A percentile compares a stretch with the other conserved stretches of the same genome.
Evolutionary conservation across 2,329 filamentous ascomycete genomes (phyloP).

Genomic region (Ceratocystis ficicola): DNA sequence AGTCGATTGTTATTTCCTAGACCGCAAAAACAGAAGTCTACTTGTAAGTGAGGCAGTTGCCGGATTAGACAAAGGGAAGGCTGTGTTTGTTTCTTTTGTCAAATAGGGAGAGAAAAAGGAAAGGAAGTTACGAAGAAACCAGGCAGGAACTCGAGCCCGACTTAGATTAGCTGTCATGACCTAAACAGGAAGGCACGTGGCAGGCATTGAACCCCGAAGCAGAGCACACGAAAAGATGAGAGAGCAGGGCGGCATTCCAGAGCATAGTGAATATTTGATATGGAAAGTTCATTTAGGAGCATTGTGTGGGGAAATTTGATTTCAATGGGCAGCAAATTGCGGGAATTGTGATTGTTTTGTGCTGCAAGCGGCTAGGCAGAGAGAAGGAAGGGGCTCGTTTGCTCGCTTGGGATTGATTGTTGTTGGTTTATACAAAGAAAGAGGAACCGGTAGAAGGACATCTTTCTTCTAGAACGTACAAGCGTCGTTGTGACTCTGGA

Average conservation of each 20-base stretch:
- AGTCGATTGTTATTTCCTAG: neutral
- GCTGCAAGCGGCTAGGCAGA: neutral
- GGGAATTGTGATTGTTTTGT: neutral
- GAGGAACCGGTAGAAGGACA: neutral
- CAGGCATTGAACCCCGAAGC: neutral
- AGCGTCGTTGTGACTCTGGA: neutral
- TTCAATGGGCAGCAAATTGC: neutral
- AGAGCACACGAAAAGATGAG: neutral
- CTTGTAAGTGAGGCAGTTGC: too few relatives aligned
- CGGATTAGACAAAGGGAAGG: too few relatives aligned
- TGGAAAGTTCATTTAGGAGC: neutral
- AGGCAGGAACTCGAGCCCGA: neutral
- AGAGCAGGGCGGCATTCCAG: neutral
- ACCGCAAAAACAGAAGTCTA: too few relatives aligned
- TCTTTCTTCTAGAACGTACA: constrained; percentile 3
- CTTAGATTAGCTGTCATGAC: neutral
- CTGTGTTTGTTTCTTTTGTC: too few relatives aligned
- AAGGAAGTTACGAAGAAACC: neutral
- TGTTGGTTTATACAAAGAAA: neutral
- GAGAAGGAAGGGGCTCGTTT: neutral
- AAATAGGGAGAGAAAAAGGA: neutral
- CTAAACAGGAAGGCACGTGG: neutral
- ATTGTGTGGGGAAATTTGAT: neutral
- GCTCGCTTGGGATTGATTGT: neutral
- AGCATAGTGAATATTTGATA: neutral